Evolutionary conservation across 176 grass and related monocot species (phyloP), one percentile per base, ranked within the genome.

Genomic region (Eremochloa ophiuroides): DNA sequence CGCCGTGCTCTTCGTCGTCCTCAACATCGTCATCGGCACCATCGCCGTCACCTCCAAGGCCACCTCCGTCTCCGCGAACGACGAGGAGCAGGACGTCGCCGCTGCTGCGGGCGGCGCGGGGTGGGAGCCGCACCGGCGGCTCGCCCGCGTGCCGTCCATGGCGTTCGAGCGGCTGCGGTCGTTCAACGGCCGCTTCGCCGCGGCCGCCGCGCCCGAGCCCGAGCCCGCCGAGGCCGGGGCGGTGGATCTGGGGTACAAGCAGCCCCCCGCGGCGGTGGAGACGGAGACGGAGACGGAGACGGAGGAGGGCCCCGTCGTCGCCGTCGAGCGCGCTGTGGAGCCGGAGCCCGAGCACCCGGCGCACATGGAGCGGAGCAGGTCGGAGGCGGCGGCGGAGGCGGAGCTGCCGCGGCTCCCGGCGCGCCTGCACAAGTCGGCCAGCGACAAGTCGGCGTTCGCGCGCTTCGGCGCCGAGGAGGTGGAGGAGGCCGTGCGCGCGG

Each of bases 1-100:
- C 0, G 56, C 88, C 28, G 88, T 95, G 39, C 78, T 99, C 35
- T 99, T 99, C 89, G 14, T 99, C 23, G 76, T 99, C 18, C 82
- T 99, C 82, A 99, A 95, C 86, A 22, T 99, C 76, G 93, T 99
- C 86, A 95, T 99, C 62, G 96, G 96, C 26, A 95, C 93, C 88
- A 99, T 99, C 76, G 96, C 93, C 63, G 76, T 99, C 69, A 93
- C 88, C 42, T 95, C 93, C 85, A 95, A 91, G 88, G 55, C 48
- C 3, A 6, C 72, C 51, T 63, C 85, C n/a, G 10, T 77, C 16
- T 18, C 82, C 41, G 8, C n/a, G 16, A 3, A 58, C 31, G 23
- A 15, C 72, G 12, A 66, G 9, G 77, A 53, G 11, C 86, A 13
- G 0, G 47, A 13, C 1, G 27, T 3, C 17, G 27, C 3, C 7